Evolutionary conservation across 2,329 filamentous ascomycete genomes (phyloP).

Genomic region (Aspergillus nomiae): DNA sequence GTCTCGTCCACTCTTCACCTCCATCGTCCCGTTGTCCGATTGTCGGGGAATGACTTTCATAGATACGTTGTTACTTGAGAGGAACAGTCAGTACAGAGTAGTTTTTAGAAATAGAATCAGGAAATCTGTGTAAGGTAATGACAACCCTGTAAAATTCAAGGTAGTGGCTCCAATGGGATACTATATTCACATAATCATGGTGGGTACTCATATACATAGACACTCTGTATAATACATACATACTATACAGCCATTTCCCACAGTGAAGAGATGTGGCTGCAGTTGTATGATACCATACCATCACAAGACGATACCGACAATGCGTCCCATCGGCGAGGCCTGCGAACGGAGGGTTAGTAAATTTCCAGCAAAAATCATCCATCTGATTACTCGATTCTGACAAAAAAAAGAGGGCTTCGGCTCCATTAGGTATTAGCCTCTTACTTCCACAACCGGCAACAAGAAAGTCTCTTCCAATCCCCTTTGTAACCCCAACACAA

Average conservation of each 20-base stretch:
- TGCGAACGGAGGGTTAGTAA: slow-evolving; percentile 5
- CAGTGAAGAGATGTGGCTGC: slow-evolving; percentile 12
- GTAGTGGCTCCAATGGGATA: not conserved
- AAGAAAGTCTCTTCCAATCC: slow-evolving; percentile 14
- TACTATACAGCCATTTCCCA: not conserved
- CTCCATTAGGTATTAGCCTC: slow-evolving; percentile 1
- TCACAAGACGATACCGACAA: slow-evolving; percentile 7
- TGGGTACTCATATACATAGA: not conserved
- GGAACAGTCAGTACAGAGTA: not conserved
- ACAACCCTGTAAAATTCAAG: not conserved
- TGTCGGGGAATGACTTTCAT: not conserved
- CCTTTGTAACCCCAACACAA: slow-evolving; percentile 13
- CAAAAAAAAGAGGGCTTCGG: slow-evolving; percentile 4
- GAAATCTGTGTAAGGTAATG: not conserved
- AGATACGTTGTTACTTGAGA: not conserved
- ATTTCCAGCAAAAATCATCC: not conserved
- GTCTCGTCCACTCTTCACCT: not conserved
- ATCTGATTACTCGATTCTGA: slow-evolving; percentile 10
- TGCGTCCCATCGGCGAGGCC: not conserved
- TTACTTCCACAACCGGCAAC: slow-evolving; percentile 14
- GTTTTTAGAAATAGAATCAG: not conserved
- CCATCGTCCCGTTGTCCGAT: not conserved
- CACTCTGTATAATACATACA: not conserved
- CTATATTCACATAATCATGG: not conserved
- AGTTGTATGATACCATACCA: slow-evolving; percentile 17